These are phyloP conservation scores for Ophiosphaerella korrae DNA, from an alignment of 2,329 filamentous ascomycete species.

Conservation along the genomic window DNA sequence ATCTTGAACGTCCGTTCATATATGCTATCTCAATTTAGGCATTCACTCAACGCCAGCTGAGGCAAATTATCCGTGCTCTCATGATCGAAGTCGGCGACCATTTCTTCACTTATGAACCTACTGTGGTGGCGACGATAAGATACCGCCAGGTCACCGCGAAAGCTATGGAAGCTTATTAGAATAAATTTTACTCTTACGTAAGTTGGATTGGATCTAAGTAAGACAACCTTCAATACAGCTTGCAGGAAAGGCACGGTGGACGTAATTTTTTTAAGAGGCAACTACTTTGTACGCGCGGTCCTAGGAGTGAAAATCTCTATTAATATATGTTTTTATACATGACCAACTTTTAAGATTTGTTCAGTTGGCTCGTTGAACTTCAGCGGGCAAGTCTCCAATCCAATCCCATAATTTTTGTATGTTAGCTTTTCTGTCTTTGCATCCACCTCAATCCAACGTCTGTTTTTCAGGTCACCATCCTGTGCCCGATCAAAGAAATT, in stretches of 20 bases:
- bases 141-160: too few species aligned
- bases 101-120: background rate
- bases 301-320: background rate
- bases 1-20: too few species aligned
- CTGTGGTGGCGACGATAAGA: too few species aligned
- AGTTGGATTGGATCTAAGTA: too few species aligned
- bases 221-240: too few species aligned
- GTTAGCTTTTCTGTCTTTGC: slow-evolving; percentile 13
- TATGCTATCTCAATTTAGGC: too few species aligned
- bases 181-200: too few species aligned
- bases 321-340: background rate
- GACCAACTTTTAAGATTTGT: slow-evolving; percentile 10
- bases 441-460: slow-evolving; percentile 24
- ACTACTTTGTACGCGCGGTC: too few species aligned
- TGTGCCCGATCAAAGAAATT: slow-evolving; percentile 30
- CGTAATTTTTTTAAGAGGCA: too few species aligned
- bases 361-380: slow-evolving; percentile 16
- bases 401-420: slow-evolving; percentile 22
- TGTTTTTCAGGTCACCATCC: slow-evolving; percentile 24
- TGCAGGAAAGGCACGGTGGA: too few species aligned
- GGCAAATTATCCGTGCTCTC: background rate
- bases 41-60: too few species aligned
- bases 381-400: slow-evolving; percentile 17
- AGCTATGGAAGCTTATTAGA: too few species aligned
- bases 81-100: background rate